Percentiles rank a stretch among this genome's conserved stretches.
Conservation (phyloP, 1,284 basidiomycete genomes). For the Ustilago nuda region DNA sequence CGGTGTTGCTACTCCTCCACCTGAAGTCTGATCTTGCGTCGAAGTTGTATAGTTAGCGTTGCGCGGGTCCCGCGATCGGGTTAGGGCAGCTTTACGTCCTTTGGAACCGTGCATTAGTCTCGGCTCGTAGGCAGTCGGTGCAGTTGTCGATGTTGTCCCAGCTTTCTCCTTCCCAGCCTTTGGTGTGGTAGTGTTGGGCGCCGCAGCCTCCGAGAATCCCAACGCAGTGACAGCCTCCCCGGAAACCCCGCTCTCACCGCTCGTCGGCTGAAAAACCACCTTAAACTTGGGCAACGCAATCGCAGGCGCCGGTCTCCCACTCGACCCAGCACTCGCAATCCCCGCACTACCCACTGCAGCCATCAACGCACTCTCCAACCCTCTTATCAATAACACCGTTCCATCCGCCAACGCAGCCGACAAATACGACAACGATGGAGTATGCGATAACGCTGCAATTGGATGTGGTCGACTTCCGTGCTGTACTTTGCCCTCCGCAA, state of each 20-base stretch:
- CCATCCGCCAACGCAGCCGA: constrained; percentile 93
- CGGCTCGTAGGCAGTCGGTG: constrained; percentile 26
- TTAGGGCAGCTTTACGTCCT: constrained; percentile 38
- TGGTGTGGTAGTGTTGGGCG: background rate
- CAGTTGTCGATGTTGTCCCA: background rate
- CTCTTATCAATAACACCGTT: constrained; percentile 89
- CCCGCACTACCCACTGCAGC: constrained; percentile 53
- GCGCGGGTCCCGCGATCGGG: constrained; percentile 32
- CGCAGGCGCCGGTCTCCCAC: constrained; percentile 32
- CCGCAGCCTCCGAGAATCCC: constrained; percentile 78
- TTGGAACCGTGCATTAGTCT: constrained; percentile 35
- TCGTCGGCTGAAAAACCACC: constrained; percentile 59
- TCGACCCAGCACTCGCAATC: constrained; percentile 13
- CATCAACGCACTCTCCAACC: constrained; percentile 86
- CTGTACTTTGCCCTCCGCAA: constrained; percentile 61
- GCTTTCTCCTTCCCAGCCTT: constrained; percentile 3
- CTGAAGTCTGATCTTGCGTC: constrained; percentile 6
- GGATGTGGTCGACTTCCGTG: constrained; percentile 61
- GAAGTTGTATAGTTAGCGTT: constrained; percentile 1
- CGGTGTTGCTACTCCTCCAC: constrained; percentile 16
- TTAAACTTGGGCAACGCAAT: constrained; percentile 67
- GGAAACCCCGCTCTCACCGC: constrained; percentile 26
- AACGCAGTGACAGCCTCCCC: constrained; percentile 90
- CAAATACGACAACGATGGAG: constrained; percentile 83
- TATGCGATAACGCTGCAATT: constrained; percentile 82